phyloP scores from a whole-genome alignment of 202 grass and related monocot species.

The Setaria viridis region DNA sequence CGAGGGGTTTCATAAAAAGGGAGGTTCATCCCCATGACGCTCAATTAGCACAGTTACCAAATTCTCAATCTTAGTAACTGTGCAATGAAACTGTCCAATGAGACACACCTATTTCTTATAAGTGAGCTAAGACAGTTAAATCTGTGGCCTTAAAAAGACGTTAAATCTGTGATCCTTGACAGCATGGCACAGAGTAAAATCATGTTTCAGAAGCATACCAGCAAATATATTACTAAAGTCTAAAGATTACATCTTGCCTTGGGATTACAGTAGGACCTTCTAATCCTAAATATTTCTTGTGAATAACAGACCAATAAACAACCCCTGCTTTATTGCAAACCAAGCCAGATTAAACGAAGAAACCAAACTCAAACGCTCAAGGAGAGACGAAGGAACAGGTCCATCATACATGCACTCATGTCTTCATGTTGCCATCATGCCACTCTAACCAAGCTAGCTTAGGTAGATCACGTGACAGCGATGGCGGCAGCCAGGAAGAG shows the following conservation, averaged over 20 bases:
- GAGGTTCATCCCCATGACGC: too few relatives aligned
- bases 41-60: too few relatives aligned
- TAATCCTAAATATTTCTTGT: constrained; percentile 38
- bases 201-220: not conserved
- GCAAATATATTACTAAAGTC: not conserved
- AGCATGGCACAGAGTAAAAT: not conserved
- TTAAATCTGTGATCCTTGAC: not conserved
- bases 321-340: constrained; percentile 46
- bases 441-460: constrained; percentile 16
- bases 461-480: constrained; percentile 29
- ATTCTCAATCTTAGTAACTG: too few relatives aligned
- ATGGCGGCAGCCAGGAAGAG: constrained; percentile 2
- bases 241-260: constrained; percentile 22
- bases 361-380: constrained; percentile 38
- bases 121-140: not conserved
- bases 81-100: too few relatives aligned
- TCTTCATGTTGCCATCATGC: constrained; percentile 31
- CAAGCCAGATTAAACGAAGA: constrained; percentile 44
- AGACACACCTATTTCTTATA: too few relatives aligned
- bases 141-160: not conserved
- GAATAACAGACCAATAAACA: constrained; percentile 25
- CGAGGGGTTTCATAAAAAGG: too few relatives aligned
- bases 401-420: not conserved
- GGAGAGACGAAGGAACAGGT: not conserved
- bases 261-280: constrained; percentile 9